These are phyloP conservation scores for Yamadazyma triangularis DNA, from an alignment of 1,139 yeast species.

Conservation along the genomic window DNA sequence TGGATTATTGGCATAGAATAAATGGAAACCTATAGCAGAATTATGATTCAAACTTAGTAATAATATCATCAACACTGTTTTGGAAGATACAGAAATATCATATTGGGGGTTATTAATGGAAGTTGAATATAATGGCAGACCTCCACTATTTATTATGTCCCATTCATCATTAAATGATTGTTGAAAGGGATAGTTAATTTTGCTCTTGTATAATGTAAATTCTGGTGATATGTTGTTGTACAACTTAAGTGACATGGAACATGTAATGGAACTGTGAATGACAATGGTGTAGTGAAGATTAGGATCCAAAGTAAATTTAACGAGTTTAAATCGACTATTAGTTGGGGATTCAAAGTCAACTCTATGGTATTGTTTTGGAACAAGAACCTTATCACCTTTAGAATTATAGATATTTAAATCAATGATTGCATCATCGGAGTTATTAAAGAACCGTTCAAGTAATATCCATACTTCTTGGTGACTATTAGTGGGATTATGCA, in stretches of 20 bases:
- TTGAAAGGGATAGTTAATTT: constrained; percentile 15
- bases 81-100: constrained; percentile 19
- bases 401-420: constrained; percentile 28
- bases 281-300: constrained; percentile 21
- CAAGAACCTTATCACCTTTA: constrained; percentile 29
- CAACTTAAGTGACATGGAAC: constrained; percentile 34
- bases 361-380: constrained; percentile 25
- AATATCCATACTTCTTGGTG: constrained; percentile 45
- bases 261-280: constrained; percentile 18
- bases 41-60: constrained; percentile 12
- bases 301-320: constrained; percentile 22
- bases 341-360: constrained; percentile 18
- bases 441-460: constrained; percentile 35
- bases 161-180: constrained; percentile 40
- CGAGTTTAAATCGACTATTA: constrained; percentile 24
- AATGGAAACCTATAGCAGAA: constrained; percentile 27
- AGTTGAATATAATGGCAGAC: constrained; percentile 48
- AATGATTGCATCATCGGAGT: constrained; percentile 16
- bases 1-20: constrained; percentile 39
- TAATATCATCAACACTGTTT: constrained; percentile 18
- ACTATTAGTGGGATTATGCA: constrained; percentile 29
- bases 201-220: constrained; percentile 21
- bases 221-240: constrained; percentile 24
- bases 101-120: constrained; percentile 66
- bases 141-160: constrained; percentile 49